A percentile compares a stretch with the other conserved stretches of the same genome.
Evolutionary conservation across 768 basidiomycete species (phyloP).

Genomic region (Boletus rubropictus): DNA sequence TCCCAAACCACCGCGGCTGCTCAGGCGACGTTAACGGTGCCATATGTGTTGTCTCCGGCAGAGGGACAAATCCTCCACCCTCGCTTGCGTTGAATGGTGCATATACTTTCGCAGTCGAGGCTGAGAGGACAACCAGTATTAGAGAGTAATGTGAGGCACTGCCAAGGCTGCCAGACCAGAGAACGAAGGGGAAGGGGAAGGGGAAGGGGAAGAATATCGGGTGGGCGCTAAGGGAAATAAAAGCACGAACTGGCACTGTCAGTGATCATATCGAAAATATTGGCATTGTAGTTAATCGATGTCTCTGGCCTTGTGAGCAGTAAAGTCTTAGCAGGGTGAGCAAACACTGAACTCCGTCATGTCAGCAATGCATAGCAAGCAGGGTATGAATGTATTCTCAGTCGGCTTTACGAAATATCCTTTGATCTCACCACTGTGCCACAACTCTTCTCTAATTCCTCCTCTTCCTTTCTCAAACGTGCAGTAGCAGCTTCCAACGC

Average conservation of each 20-base stretch:
- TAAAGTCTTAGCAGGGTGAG: no score
- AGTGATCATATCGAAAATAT: no score
- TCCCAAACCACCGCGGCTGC: slow-evolving; percentile 11
- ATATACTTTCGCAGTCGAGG: slow-evolving; percentile 23
- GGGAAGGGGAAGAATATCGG: no score
- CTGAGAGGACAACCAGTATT: slow-evolving; percentile 10
- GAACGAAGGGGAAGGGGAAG: slow-evolving; percentile 41
- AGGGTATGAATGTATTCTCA: no score
- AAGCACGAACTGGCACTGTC: no score
- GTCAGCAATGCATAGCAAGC: background rate
- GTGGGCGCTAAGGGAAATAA: no score
- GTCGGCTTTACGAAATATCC: background rate
- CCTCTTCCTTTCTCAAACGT: slow-evolving; percentile 58
- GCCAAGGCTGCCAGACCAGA: slow-evolving; percentile 39
- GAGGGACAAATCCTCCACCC: slow-evolving; percentile 10
- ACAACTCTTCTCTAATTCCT: slow-evolving; percentile 67
- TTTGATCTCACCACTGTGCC: slow-evolving; percentile 40
- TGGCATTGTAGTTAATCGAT: no score
- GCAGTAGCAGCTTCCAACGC: slow-evolving; percentile 57
- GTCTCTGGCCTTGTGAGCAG: no score
- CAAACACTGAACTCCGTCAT: no score
- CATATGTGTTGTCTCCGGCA: slow-evolving; percentile 23
- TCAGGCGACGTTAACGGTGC: slow-evolving; percentile 14
- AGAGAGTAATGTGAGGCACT: slow-evolving; percentile 46
- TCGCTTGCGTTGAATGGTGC: slow-evolving; percentile 20